Evolutionary conservation across 352 stramenopile genomes (phyloP).

Genomic region (Blastocystis sp.): DNA sequence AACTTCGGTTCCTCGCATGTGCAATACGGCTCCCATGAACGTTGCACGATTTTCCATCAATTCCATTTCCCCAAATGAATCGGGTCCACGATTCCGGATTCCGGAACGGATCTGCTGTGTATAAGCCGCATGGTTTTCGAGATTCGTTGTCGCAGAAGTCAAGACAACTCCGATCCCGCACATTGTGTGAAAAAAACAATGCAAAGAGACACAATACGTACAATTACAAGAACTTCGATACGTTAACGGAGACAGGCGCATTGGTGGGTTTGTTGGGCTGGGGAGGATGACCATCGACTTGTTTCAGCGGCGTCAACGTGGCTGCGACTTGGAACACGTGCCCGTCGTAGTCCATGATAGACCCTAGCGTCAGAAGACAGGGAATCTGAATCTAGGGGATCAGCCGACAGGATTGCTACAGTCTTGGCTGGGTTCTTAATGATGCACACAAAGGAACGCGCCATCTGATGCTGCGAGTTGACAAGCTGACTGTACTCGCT

Average conservation of each 20-base stretch:
- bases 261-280: neutral
- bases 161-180: conserved; percentile 1
- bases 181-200: conserved; percentile 10
- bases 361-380: conserved; percentile 32
- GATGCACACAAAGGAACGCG: conserved; percentile 18
- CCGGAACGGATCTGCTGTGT: neutral
- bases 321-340: conserved; percentile 45
- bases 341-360: conserved; percentile 52
- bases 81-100: conserved; percentile 42
- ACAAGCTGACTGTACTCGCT: conserved; percentile 51
- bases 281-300: neutral
- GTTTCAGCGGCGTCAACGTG: conserved; percentile 26
- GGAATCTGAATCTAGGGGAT: conserved; percentile 19
- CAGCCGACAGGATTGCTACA: neutral
- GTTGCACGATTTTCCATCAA: neutral
- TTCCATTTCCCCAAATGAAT: neutral
- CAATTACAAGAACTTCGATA: conserved; percentile 42
- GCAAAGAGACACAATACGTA: neutral
- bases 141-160: neutral
- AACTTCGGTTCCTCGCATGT: conserved; percentile 18
- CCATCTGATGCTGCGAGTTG: conserved; percentile 39
- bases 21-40: neutral
- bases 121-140: neutral
- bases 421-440: conserved; percentile 35
- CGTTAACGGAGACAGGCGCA: neutral